phyloP scores from a whole-genome alignment of 148 eudicot genomes.

The Chenopodium suecicum region DNA sequence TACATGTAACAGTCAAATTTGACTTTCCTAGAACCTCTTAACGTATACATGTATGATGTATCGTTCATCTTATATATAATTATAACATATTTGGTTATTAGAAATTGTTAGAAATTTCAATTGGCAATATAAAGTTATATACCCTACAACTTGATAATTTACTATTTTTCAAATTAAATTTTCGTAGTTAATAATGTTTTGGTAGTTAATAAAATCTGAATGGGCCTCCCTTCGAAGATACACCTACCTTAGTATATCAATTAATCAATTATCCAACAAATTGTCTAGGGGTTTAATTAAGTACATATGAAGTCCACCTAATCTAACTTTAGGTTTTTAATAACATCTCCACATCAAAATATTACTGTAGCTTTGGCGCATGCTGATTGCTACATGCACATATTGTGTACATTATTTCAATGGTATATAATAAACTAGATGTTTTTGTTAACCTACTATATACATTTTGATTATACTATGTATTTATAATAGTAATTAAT shows the following conservation, averaged over 20 bases:
- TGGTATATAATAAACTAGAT: conserved; percentile 1
- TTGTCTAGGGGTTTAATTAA: not conserved
- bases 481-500: not conserved
- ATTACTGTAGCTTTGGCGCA: conserved; percentile 1
- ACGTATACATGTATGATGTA: too few relatives aligned
- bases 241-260: conserved; percentile 7
- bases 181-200: not conserved
- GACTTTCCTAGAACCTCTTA: too few relatives aligned
- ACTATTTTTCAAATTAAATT: not conserved
- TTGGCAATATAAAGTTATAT: too few relatives aligned
- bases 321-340: conserved; percentile 1
- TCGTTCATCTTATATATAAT: too few relatives aligned
- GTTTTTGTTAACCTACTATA: conserved; percentile 14
- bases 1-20: too few relatives aligned
- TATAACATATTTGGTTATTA: too few relatives aligned
- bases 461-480: not conserved
- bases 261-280: conserved; percentile 9
- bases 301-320: conserved; percentile 15
- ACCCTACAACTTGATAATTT: not conserved
- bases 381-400: not conserved
- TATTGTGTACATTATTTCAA: not conserved
- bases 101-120: too few relatives aligned
- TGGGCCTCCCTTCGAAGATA: conserved; percentile 4
- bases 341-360: not conserved
- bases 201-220: conserved; percentile 7